Evolutionary conservation across 192 early-diverging fungal species (phyloP).

Genomic region (Coemansia sp.): DNA sequence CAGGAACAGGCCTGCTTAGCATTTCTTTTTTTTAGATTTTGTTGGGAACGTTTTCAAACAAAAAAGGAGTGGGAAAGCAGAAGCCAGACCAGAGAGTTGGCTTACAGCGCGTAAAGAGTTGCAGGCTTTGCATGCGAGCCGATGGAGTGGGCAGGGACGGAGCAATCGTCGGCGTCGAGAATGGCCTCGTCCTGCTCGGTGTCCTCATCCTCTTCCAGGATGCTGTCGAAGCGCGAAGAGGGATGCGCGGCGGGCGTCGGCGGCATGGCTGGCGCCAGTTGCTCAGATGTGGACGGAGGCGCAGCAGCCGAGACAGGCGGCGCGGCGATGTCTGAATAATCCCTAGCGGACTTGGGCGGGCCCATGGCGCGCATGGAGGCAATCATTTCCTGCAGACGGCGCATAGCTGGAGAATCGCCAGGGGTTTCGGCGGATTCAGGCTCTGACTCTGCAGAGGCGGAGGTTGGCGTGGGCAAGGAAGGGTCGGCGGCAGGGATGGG

Average conservation of each 20-base stretch:
- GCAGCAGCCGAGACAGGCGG: constrained; percentile 7
- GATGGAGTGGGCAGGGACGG: background rate
- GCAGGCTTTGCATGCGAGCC: background rate
- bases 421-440: background rate
- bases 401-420: constrained; percentile 38
- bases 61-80: background rate
- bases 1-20: no score
- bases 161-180: constrained; percentile 9
- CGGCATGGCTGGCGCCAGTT: constrained; percentile 4
- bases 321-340: background rate
- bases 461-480: background rate
- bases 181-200: constrained; percentile 38
- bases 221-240: constrained; percentile 53
- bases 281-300: background rate
- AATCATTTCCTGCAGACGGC: constrained; percentile 49
- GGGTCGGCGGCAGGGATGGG: background rate
- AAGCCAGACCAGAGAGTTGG: no score
- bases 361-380: constrained; percentile 38
- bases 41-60: background rate
- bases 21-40: no score
- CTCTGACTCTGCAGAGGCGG: background rate
- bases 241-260: constrained; percentile 40
- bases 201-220: constrained; percentile 52
- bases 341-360: background rate
- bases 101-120: no score